These are phyloP conservation scores for Nadsonia commutata DNA, from an alignment of 1,139 yeast genomes.

Conservation along the genomic window DNA sequence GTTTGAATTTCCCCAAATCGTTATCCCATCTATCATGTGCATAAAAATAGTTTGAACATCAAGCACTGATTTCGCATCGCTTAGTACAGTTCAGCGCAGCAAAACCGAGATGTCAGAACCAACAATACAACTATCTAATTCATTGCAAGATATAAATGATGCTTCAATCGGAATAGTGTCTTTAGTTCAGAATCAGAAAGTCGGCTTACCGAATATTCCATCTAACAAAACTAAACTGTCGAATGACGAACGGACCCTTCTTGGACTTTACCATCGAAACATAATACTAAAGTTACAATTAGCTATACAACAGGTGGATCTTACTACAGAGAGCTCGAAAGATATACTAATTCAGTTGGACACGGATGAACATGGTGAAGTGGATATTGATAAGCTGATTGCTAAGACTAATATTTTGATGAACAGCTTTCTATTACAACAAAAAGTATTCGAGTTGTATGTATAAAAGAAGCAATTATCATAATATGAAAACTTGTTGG, in stretches of 20 bases:
- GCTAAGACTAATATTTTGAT: not conserved
- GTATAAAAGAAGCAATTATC: too few species aligned
- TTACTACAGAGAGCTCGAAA: not conserved
- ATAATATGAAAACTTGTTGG: too few species aligned
- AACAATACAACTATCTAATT: not conserved
- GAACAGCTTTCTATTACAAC: not conserved
- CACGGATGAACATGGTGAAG: not conserved
- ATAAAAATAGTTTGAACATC: too few species aligned
- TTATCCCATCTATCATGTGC: too few species aligned
- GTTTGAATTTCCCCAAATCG: too few species aligned
- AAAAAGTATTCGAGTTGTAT: not conserved
- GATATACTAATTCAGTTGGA: not conserved
- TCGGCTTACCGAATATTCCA: not conserved
- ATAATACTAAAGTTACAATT: not conserved
- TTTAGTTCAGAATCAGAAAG: not conserved
- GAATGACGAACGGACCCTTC: not conserved
- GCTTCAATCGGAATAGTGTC: not conserved
- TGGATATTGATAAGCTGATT: not conserved
- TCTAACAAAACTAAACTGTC: not conserved
- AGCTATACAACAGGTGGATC: not conserved
- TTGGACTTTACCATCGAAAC: not conserved
- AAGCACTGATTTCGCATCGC: too few species aligned
- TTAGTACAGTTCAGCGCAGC: too few species aligned
- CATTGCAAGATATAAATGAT: not conserved
- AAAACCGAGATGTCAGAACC: not conserved